Percentiles rank a stretch among this genome's conserved stretches.
Conservation (phyloP, 257 asterid species). For the Solanum appendiculatum region DNA sequence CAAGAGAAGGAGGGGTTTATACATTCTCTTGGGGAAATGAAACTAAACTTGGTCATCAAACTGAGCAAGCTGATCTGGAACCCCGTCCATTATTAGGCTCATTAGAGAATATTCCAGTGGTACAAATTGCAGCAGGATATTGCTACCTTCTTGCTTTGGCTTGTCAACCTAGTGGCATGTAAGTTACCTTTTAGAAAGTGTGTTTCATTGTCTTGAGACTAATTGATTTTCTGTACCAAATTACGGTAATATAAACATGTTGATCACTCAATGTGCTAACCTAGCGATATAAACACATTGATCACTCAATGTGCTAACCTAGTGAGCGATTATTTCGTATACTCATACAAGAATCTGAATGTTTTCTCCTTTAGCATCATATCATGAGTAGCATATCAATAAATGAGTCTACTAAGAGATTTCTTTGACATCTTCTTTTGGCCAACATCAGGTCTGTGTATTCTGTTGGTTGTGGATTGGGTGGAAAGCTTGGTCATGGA, state of each 20-base stretch:
- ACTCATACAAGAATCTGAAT: neutral
- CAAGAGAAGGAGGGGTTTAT: slow-evolving; percentile 89
- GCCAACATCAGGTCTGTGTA: slow-evolving; percentile 72
- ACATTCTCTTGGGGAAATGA: slow-evolving; percentile 98
- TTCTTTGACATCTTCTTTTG: neutral
- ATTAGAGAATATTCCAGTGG: slow-evolving; percentile 78
- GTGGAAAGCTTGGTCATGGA: slow-evolving; percentile 98
- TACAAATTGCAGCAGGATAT: slow-evolving; percentile 98
- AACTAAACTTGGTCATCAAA: slow-evolving; percentile 83
- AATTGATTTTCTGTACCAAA: neutral
- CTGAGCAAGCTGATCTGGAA: slow-evolving; percentile 67
- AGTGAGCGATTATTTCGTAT: neutral
- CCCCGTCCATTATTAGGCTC: slow-evolving; percentile 81
- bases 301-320: neutral
- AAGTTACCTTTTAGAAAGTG: slow-evolving; percentile 15
- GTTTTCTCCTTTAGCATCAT: neutral
- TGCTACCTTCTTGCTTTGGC: slow-evolving; percentile 98
- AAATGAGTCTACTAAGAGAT: neutral
- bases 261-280: neutral
- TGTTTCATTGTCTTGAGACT: neutral
- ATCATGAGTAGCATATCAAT: neutral
- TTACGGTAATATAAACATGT: neutral
- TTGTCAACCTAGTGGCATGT: slow-evolving; percentile 94
- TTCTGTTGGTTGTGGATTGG: slow-evolving; percentile 99
- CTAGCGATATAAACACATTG: too few species aligned